phyloP scores from a whole-genome alignment of 2,329 filamentous ascomycete genomes.

The Zasmidium citrigriseum region DNA sequence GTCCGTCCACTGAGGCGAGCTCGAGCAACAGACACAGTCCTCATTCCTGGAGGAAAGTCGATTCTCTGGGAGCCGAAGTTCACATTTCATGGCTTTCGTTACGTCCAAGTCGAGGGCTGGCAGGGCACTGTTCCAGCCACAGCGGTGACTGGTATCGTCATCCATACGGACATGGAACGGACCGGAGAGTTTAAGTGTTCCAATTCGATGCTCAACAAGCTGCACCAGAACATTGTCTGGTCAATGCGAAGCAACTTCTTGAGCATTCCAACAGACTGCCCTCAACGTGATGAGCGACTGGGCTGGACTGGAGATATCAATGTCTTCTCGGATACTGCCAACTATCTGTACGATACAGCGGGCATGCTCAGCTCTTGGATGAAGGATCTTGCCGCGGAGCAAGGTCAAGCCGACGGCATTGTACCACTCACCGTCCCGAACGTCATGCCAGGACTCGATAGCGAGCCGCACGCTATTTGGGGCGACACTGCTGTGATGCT shows the following conservation, averaged over 20 bases:
- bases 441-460: constrained; percentile 18
- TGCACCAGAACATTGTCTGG: constrained; percentile 59
- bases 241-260: constrained; percentile 62
- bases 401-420: constrained; percentile 27
- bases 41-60: constrained; percentile 32
- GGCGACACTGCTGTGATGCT: constrained; percentile 41
- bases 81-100: constrained; percentile 58
- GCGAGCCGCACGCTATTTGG: constrained; percentile 39
- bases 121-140: constrained; percentile 28
- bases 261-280: constrained; percentile 59
- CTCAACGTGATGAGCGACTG: constrained; percentile 56
- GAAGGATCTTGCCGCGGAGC: constrained; percentile 46
- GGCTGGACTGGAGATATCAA: constrained; percentile 57
- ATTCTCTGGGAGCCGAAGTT: constrained; percentile 50
- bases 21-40: constrained; percentile 44
- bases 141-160: constrained; percentile 42
- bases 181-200: constrained; percentile 57
- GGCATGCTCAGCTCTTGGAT: constrained; percentile 56
- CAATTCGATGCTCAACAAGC: constrained; percentile 52
- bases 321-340: constrained; percentile 53
- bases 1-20: constrained; percentile 48
- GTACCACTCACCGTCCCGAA: no score
- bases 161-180: constrained; percentile 56
- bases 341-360: constrained; percentile 55
- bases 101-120: constrained; percentile 52